phyloP scores from a whole-genome alignment of 306 rosid genomes.

The Trifolium repens region DNA sequence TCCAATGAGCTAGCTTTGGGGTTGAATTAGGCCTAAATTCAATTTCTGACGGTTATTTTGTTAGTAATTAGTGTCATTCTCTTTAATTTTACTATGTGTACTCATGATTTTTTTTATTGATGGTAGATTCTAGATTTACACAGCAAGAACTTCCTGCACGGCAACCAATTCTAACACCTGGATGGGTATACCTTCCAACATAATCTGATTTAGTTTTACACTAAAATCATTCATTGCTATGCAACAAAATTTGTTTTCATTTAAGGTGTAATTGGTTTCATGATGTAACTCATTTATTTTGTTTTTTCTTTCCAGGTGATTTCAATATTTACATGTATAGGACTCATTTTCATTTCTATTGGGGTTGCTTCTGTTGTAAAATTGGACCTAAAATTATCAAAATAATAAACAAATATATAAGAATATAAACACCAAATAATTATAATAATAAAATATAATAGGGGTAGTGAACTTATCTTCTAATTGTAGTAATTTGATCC shows the following conservation, averaged over 20 bases:
- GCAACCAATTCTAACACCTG: constrained; percentile 90
- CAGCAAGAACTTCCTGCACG: constrained; percentile 97
- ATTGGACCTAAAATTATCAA: no score
- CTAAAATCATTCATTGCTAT: constrained; percentile 7
- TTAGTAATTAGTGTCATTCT: constrained; percentile 1
- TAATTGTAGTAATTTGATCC: no score
- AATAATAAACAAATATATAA: no score
- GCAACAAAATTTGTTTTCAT: not conserved
- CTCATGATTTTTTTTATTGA: constrained; percentile 28
- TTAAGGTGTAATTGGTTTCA: not conserved
- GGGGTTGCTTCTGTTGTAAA: constrained; percentile 77
- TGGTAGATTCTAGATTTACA: constrained; percentile 79
- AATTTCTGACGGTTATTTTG: not conserved
- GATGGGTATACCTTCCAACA: constrained; percentile 61
- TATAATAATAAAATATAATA: no score
- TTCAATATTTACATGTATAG: constrained; percentile 57
- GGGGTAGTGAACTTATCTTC: no score
- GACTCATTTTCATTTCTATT: constrained; percentile 69
- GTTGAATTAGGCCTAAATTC: not conserved
- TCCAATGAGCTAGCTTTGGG: not conserved
- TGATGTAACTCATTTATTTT: not conserved
- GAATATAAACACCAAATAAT: no score
- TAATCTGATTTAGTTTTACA: constrained; percentile 6
- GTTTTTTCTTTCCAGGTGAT: constrained; percentile 61
- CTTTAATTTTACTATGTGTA: not conserved